A percentile compares a stretch with the other conserved stretches of the same genome.
Evolutionary conservation across 345 rosid genomes (phyloP).

Genomic region (Salix purpurea): DNA sequence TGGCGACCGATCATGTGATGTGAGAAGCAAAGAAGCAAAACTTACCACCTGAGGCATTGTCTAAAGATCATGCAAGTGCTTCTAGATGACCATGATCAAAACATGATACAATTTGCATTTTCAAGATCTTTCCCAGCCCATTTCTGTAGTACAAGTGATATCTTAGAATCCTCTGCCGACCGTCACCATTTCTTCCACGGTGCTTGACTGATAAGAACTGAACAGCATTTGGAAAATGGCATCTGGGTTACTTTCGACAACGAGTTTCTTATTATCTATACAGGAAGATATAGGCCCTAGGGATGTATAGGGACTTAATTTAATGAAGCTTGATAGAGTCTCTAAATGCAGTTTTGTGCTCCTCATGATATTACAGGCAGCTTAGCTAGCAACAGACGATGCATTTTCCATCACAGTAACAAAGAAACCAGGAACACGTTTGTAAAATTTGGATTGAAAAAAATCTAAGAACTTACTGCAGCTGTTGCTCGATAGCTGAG

Average conservation of each 20-base stretch:
- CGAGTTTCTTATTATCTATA: constrained; percentile 37
- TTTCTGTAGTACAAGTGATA: constrained; percentile 42
- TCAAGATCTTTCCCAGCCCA: constrained; percentile 17
- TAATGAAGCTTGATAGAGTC: constrained; percentile 49
- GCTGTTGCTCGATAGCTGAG: constrained; percentile 22
- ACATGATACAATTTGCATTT: constrained; percentile 10
- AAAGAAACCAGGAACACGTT: constrained; percentile 23
- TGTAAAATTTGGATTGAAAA: constrained; percentile 25
- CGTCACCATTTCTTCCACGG: constrained; percentile 25
- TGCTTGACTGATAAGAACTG: constrained; percentile 47
- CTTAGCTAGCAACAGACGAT: constrained; percentile 47
- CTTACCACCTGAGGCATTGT: constrained; percentile 44
- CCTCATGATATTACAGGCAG: constrained; percentile 61
- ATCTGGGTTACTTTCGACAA: constrained; percentile 60
- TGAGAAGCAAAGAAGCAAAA: neutral
- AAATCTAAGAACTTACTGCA: constrained; percentile 28
- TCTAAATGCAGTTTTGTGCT: constrained; percentile 53
- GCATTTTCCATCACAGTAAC: constrained; percentile 51
- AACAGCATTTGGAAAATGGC: constrained; percentile 67
- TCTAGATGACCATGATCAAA: constrained; percentile 33
- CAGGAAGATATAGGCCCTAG: constrained; percentile 61
- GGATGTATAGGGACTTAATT: constrained; percentile 74
- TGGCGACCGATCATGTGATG: neutral
- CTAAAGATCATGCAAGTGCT: constrained; percentile 31
- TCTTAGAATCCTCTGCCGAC: constrained; percentile 10